Base-by-base conservation (phyloP, 192 early-diverging fungal species). In the Entomortierella parvispora region DNA sequence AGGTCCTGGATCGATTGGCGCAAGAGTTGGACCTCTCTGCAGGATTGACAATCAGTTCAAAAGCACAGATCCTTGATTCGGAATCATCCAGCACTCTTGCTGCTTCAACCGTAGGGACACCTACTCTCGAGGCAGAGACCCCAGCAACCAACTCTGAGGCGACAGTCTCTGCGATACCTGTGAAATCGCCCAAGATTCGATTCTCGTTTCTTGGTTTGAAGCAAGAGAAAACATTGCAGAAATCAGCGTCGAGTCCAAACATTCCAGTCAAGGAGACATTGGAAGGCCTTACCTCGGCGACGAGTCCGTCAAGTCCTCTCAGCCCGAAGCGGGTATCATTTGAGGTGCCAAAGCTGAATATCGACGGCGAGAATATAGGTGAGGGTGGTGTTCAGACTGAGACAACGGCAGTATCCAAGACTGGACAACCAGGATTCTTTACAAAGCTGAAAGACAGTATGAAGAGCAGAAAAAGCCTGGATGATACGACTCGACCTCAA, bases 151-250 rank as follows among this genome's bases (percentile, higher is more conserved):
- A 9, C 37, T 12, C 37, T 40, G 37, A 40, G 7, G 12, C 37
- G 12, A 33, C 49, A 62, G n/a, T n/a, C n/a, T n/a, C n/a, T n/a
- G 18, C 53, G 26, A 45, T 25, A 14, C 29, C 61, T 9, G 8
- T 25, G 15, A 75, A 61, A 28, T 61, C 71, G 7, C 72, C 64
- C 18, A 76, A 76, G 43, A 49, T 76, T 33, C 61, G 49, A 18
- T 68, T 76, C 28, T 57, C 72, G 2, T 76, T 76, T 23, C 17
- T 76, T 15, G 65, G 65, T 1, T 26, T 47, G 14, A 33, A 61
- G 15, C 72, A 76, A n/a, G 72, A 76, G 1, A 67, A 61, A 9
- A 48, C 28, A 2, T 17, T 49, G 9, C 49, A 56, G 22, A 62
- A 57, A 52, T 29, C 65, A 14, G 4, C 53, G 2, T 57, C 65